Evolutionary conservation across 139 green algal genomes (phyloP).

Genomic region (Coccomyxa sp.): DNA sequence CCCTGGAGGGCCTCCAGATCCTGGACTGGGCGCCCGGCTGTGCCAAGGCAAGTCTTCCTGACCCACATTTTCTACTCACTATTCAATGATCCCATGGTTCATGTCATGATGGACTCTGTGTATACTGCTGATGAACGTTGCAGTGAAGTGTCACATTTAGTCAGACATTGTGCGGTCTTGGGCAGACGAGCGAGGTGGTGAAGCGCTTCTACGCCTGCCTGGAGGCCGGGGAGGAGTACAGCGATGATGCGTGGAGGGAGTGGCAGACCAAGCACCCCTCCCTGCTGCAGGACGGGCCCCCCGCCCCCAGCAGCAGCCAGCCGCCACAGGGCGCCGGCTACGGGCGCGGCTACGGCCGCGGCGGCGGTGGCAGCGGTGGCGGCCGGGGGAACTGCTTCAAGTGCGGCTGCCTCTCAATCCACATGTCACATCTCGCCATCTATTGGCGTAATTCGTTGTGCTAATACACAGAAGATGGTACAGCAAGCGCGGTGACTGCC

Average conservation of each 20-base stretch:
- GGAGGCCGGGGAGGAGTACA: conserved; percentile 22
- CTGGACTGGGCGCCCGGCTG: conserved; percentile 26
- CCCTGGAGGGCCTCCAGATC: conserved; percentile 58
- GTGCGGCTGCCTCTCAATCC: neutral
- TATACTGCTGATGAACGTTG: neutral
- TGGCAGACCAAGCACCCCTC: conserved; percentile 12
- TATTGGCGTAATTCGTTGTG: too few relatives aligned
- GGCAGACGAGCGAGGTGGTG: conserved; percentile 22
- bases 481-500: too few relatives aligned
- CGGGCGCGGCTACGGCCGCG: neutral
- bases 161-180: neutral
- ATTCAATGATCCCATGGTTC: neutral
- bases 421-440: neutral
- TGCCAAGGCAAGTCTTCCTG: conserved; percentile 17
- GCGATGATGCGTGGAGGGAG: conserved; percentile 20
- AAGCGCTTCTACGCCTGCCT: conserved; percentile 27
- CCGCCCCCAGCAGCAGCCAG: neutral
- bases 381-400: neutral
- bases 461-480: too few relatives aligned
- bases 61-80: neutral
- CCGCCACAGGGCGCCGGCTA: neutral
- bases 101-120: too few relatives aligned
- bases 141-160: neutral
- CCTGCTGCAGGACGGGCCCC: too few relatives aligned
- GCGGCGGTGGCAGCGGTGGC: neutral